Conservation (phyloP, 768 basidiomycete genomes). For the Suillus tomentosus region DNA sequence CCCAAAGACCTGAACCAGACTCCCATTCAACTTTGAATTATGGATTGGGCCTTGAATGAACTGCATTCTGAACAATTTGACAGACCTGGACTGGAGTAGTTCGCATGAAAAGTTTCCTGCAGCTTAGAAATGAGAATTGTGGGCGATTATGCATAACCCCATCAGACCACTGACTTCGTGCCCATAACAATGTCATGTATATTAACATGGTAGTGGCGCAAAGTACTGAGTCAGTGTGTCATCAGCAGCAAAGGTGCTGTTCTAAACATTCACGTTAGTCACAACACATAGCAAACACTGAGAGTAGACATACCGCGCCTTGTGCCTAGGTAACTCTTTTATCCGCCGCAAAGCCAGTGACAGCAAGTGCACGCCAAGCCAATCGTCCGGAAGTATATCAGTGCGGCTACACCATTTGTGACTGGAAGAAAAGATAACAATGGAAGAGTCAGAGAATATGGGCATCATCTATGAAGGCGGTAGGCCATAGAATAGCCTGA, state of each 20-base stretch:
- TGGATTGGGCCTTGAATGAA: conserved; percentile 65
- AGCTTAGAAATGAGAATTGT: conserved; percentile 34
- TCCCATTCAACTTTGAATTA: conserved; percentile 23
- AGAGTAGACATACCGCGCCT: neutral
- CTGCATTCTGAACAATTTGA: conserved; percentile 57
- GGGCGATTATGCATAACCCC: neutral
- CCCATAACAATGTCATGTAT: conserved; percentile 66
- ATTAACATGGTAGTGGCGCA: conserved; percentile 31
- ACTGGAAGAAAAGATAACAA: conserved; percentile 45
- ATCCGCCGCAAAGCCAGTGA: conserved; percentile 50
- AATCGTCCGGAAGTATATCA: conserved; percentile 57
- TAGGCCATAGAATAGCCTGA: conserved; percentile 10
- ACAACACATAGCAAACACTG: conserved; percentile 19
- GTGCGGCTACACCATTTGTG: conserved; percentile 45
- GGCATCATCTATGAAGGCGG: conserved; percentile 30
- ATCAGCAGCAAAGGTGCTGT: conserved; percentile 53
- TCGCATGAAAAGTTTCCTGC: conserved; percentile 77
- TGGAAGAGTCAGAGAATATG: conserved; percentile 43
- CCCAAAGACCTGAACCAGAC: neutral
- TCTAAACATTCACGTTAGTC: conserved; percentile 22
- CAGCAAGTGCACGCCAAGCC: conserved; percentile 66
- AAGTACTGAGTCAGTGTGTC: conserved; percentile 56
- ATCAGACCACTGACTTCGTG: conserved; percentile 43
- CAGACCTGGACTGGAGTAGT: conserved; percentile 47
- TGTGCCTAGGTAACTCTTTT: conserved; percentile 42